Conservation (phyloP, 805 yeast genomes). For the Maudiozyma bulderi region DNA sequence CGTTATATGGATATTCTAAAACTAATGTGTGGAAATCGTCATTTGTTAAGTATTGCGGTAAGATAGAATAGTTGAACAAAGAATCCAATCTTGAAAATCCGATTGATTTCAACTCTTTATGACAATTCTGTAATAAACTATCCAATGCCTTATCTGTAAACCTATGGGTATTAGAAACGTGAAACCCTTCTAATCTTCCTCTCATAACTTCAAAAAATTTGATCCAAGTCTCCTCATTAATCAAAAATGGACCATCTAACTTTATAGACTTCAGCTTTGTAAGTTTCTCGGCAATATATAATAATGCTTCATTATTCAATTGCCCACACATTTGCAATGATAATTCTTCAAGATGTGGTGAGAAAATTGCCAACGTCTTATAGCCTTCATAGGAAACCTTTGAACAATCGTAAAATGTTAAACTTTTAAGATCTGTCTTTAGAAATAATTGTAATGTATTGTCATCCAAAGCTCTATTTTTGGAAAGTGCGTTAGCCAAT, state of each 20-base stretch:
- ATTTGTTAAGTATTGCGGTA: conserved; percentile 53
- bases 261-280: conserved; percentile 42
- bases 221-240: conserved; percentile 70
- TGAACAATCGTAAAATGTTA: conserved; percentile 92
- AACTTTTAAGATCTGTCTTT: conserved; percentile 41
- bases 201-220: conserved; percentile 56
- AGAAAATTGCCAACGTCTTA: conserved; percentile 61
- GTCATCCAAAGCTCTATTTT: conserved; percentile 71
- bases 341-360: conserved; percentile 61
- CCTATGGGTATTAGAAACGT: conserved; percentile 74
- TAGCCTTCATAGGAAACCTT: conserved; percentile 56
- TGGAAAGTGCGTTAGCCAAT: conserved; percentile 66
- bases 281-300: conserved; percentile 53
- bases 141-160: conserved; percentile 59
- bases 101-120: conserved; percentile 44
- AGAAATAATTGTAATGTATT: conserved; percentile 67
- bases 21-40: conserved; percentile 43
- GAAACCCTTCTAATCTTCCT: conserved; percentile 45
- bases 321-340: conserved; percentile 90
- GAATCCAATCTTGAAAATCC: conserved; percentile 67
- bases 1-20: conserved; percentile 57
- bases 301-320: conserved; percentile 64
- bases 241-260: conserved; percentile 86
- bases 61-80: conserved; percentile 48
- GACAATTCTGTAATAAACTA: conserved; percentile 52